Base-by-base conservation (phyloP, 768 basidiomycete genomes). In the Lepiota subincarnata region DNA sequence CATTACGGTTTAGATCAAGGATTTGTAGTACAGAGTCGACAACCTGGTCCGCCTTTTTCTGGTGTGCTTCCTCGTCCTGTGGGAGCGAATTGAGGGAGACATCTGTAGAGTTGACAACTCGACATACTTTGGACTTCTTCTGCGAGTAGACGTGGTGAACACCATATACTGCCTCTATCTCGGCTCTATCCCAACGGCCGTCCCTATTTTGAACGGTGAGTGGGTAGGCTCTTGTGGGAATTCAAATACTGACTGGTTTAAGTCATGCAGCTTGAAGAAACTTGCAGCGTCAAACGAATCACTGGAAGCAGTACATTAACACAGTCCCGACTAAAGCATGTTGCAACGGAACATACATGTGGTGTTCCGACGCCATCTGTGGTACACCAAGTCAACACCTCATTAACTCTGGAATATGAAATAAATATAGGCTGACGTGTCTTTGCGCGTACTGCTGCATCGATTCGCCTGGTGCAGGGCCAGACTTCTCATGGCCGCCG, bases 251-350 rank as follows among this genome's bases (percentile, higher is more conserved):
- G 56, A 87, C 87, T 83, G 73, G 70, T 98, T 84, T 53, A 99
- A 75, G 71, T 99, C 96, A 70, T 99, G 96, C 11, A 99, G 74
- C 56, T 89, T 85, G 80, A 97, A 96, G 82, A 99, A 99, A 66
- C 92, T 90, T 60, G 83, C 76, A 39, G 82, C 71, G 63, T 88
- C 93, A 60, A 91, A 96, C 37, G 83, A 81, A 65, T 92, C 89
- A 54, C 92, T 93, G 62, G 16, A 53, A 12, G 24, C 48, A n/a
- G 26, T 16, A 48, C 18, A 24, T 46, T 18, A 51, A 24, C 41
- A 42, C 38, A 24, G 13, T 26, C 38, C 41, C 22, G 57, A 31
- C 18, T 19, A 16, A 26, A 2, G 19, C 10, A 24, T 38, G 14
- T 11, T 37, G 19, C 8, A 10, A 19, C n/a, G 11, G 20, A 48